Conservation (phyloP, 1,139 yeast genomes). For the Protomyces macrosporus region DNA sequence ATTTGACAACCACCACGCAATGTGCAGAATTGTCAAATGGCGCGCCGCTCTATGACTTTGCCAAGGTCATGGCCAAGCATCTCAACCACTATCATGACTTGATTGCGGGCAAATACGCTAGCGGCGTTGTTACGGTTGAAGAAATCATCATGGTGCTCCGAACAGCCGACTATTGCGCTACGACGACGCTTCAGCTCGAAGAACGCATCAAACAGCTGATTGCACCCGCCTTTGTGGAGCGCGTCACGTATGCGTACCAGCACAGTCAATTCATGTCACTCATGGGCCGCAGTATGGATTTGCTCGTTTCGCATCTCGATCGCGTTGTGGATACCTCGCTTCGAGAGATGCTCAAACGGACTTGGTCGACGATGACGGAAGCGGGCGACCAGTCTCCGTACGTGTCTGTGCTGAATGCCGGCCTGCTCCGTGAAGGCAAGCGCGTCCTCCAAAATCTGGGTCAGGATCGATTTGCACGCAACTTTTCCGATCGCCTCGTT, state of each 20-base stretch:
- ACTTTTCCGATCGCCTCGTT: slow-evolving; percentile 68
- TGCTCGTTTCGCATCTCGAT: slow-evolving; percentile 56
- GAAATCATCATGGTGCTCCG: slow-evolving; percentile 69
- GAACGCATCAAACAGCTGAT: slow-evolving; percentile 55
- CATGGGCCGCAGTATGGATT: slow-evolving; percentile 55
- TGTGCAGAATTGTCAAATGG: slow-evolving; percentile 71
- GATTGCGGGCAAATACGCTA: slow-evolving; percentile 57
- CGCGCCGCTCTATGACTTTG: slow-evolving; percentile 52
- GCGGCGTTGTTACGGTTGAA: slow-evolving; percentile 40
- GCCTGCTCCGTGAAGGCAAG: slow-evolving; percentile 33
- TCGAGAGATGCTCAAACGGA: slow-evolving; percentile 77
- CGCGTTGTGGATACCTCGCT: slow-evolving; percentile 64
- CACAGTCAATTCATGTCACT: slow-evolving; percentile 55
- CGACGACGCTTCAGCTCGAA: slow-evolving; percentile 71
- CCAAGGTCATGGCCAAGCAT: slow-evolving; percentile 62
- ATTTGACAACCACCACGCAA: slow-evolving; percentile 67
- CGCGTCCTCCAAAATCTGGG: slow-evolving; percentile 57
- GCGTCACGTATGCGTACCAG: slow-evolving; percentile 50
- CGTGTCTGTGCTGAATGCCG: slow-evolving; percentile 30
- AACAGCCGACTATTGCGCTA: slow-evolving; percentile 83
- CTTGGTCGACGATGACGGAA: slow-evolving; percentile 62
- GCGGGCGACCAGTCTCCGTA: slow-evolving; percentile 60
- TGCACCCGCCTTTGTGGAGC: slow-evolving; percentile 41
- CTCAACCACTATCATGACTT: slow-evolving; percentile 59
- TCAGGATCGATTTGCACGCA: slow-evolving; percentile 65